Conservation (phyloP, 1,284 basidiomycete genomes). For the Boletellus deceptivus region DNA sequence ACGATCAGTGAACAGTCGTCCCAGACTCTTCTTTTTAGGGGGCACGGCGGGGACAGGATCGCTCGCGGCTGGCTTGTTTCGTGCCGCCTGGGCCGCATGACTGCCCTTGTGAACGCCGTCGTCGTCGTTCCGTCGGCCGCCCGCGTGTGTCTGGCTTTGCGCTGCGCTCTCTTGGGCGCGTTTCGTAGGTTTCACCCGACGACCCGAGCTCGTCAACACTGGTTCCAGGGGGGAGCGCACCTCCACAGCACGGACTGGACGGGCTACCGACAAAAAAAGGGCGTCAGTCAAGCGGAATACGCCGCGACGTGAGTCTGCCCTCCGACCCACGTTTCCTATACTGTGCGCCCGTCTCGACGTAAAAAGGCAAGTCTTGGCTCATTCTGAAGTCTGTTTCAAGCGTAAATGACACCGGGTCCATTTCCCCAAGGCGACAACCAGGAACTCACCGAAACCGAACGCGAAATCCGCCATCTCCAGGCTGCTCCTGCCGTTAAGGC, state of each 20-base stretch:
- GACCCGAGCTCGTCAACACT: constrained; percentile 23
- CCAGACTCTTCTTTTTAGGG: constrained; percentile 1
- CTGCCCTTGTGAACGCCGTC: constrained; percentile 5
- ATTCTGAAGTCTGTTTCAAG: constrained; percentile 26
- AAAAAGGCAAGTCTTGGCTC: constrained; percentile 35
- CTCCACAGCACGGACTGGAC: constrained; percentile 11
- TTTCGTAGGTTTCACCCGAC: constrained; percentile 20
- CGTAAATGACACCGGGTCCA: not conserved
- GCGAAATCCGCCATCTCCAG: constrained; percentile 26
- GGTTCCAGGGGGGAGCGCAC: constrained; percentile 4
- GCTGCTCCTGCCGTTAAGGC: constrained; percentile 10
- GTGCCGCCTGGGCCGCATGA: not conserved
- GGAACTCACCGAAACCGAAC: constrained; percentile 29
- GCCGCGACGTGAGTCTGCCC: too few species aligned
- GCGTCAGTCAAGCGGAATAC: too few species aligned
- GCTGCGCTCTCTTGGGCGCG: constrained; percentile 15
- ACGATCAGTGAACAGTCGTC: not conserved
- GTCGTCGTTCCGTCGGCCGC: not conserved
- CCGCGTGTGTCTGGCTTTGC: not conserved
- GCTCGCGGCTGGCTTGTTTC: not conserved
- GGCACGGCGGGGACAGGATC: not conserved
- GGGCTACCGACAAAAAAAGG: constrained; percentile 10
- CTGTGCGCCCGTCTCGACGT: constrained; percentile 23
- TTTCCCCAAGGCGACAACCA: not conserved
- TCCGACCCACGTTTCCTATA: constrained; percentile 27